Evolutionary conservation across 352 stramenopile species (phyloP).

Genomic region (Phytophthora multivora): DNA sequence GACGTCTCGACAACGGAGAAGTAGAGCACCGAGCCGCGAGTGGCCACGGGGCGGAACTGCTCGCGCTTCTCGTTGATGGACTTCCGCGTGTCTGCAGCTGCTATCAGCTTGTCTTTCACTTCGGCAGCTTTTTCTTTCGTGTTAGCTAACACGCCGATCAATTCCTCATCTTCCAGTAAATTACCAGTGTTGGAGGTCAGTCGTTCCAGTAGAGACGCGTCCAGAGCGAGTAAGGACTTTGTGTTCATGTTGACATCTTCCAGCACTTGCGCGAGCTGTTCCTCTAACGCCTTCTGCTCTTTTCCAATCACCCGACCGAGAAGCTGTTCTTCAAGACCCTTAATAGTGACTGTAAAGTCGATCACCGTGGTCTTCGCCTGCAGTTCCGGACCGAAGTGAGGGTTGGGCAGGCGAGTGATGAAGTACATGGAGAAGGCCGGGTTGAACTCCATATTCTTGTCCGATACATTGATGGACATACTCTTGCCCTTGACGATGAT

Average conservation of each 20-base stretch:
- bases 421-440: conserved; percentile 98
- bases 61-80: conserved; percentile 99
- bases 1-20: conserved; percentile 99
- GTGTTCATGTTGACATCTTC: conserved; percentile 99
- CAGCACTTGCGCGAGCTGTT: conserved; percentile 98
- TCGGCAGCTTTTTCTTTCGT: conserved; percentile 98
- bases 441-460: conserved; percentile 99
- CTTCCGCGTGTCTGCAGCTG: conserved; percentile 95
- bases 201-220: conserved; percentile 96
- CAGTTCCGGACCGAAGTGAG: conserved; percentile 97
- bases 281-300: conserved; percentile 97
- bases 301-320: conserved; percentile 97
- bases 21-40: conserved; percentile 96
- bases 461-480: conserved; percentile 97
- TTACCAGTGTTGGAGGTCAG: conserved; percentile 98
- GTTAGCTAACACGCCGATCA: conserved; percentile 98
- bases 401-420: conserved; percentile 97
- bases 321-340: conserved; percentile 96
- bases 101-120: conserved; percentile 97
- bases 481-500: conserved; percentile 96
- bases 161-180: conserved; percentile 97
- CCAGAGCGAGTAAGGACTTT: conserved; percentile 95
- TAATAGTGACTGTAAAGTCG: conserved; percentile 98
- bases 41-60: conserved; percentile 98
- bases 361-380: conserved; percentile 99